A percentile compares a stretch with the other conserved stretches of the same genome.
Conservation (phyloP, 306 rosid genomes). For the Trichosanthes truncata region DNA sequence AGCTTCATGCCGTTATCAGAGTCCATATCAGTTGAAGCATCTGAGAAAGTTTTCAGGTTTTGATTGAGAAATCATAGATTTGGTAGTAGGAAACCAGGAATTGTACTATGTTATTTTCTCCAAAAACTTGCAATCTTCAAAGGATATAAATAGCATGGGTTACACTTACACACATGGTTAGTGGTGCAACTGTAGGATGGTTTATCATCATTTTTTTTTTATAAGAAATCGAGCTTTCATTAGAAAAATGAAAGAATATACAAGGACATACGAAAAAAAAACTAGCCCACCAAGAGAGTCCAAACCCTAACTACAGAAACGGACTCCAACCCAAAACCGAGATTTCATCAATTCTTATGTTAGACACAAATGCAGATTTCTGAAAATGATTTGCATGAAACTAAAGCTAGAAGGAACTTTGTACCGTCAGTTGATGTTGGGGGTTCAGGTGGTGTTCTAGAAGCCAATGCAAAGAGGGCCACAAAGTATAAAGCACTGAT, state of each 20-base stretch:
- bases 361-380: neutral
- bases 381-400: neutral
- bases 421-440: conserved; percentile 19
- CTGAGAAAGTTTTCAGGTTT: conserved; percentile 15
- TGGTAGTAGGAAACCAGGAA: neutral
- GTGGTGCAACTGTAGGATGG: neutral
- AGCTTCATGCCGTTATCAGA: conserved; percentile 22
- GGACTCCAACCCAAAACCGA: neutral
- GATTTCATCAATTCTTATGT: neutral
- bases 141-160: neutral
- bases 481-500: conserved; percentile 34
- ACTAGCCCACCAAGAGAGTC: neutral
- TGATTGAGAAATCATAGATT: neutral
- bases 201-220: neutral
- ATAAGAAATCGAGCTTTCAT: neutral
- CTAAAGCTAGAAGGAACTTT: conserved; percentile 6
- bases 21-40: conserved; percentile 21
- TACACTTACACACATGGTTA: neutral
- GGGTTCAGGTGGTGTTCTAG: conserved; percentile 29
- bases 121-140: neutral
- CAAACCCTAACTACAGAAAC: neutral
- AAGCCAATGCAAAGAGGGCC: conserved; percentile 34
- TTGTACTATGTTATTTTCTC: neutral
- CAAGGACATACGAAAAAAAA: neutral
- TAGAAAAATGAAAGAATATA: too few relatives aligned